Evolutionary conservation across 768 basidiomycete genomes (phyloP), one percentile per base, ranked within the genome.

Genomic region (Boletus speciosus): DNA sequence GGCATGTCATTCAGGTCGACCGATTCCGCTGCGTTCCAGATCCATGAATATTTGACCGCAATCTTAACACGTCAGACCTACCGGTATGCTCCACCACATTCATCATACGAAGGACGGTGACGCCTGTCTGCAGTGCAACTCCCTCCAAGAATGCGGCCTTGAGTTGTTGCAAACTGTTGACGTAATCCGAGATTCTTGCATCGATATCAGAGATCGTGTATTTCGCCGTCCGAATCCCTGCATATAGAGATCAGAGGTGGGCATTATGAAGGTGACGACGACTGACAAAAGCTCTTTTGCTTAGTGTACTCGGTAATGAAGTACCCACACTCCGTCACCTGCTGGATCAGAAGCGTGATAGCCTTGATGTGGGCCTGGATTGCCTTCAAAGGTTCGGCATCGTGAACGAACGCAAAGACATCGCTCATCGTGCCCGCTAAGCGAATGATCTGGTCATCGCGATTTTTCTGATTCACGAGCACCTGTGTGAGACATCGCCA

Each of bases 301-400:
- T 56, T 47, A 0, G 46, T 11, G 16, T 56, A 56, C 12, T 56
- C 50, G 2, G 40, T 15, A 14, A 56, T 45, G 31, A 56, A 56
- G 37, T 52, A 52, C 10, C 46, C 47, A 12, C 55, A 56, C 41
- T 56, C 55, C 14, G 51, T 52, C 29, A 56, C 41, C n/a, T 56
- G 55, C n/a, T 49, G 55, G 31, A 56, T n/a, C 0, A 56, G 12
- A 27, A 35, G 55, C 1, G 16, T 48, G 4, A 44, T 35, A 0
- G 36, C 10, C 38, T 43, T 40, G 3, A 10, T 32, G 14, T 48
- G 46, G 5, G 31, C 7, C 10, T 47, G 3, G 9, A 48, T 34
- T 5, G 6, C n/a, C 39, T 29, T 52, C 21, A 47, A 14, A 0
- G 50, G 21, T 0, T 56, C 55, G 4, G 50, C 21, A 2, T 51